Evolutionary conservation across 345 rosid genomes (phyloP).

Genomic region (Excoecaria cochinchinensis): DNA sequence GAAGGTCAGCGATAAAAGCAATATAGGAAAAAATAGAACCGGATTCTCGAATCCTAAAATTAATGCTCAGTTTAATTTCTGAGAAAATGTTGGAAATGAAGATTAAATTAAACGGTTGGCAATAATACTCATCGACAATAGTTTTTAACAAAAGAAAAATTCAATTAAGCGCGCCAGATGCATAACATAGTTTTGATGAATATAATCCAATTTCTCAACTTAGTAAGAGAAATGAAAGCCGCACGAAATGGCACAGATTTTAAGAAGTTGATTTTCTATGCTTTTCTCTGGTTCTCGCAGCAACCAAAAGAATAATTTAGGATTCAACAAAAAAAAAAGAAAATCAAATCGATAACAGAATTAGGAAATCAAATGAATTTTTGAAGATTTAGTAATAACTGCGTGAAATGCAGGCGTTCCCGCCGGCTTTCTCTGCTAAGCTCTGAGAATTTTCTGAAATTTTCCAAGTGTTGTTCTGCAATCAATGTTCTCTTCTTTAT

Average conservation of each 20-base stretch:
- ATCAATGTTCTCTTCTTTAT: not conserved
- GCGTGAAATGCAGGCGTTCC: slow-evolving; percentile 22
- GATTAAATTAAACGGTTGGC: not conserved
- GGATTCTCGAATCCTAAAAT: not conserved
- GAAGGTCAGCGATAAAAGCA: not conserved
- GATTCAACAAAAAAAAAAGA: not conserved
- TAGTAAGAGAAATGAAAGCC: not conserved
- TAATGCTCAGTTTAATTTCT: not conserved
- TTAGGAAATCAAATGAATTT: not conserved
- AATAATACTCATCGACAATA: not conserved
- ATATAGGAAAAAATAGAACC: not conserved
- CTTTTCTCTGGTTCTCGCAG: not conserved
- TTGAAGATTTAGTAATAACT: not conserved
- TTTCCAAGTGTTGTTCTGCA: not conserved
- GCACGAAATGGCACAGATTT: not conserved
- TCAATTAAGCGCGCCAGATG: not conserved
- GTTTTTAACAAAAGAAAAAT: not conserved
- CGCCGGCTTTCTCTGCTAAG: slow-evolving; percentile 31
- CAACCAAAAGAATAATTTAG: not conserved
- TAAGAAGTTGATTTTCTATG: not conserved
- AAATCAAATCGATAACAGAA: not conserved
- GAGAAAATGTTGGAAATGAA: not conserved
- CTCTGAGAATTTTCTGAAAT: not conserved
- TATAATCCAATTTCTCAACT: not conserved
- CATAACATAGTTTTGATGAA: slow-evolving; percentile 1